Conservation (phyloP, 2,329 filamentous ascomycete species). For the Ophiocordyceps australis region DNA sequence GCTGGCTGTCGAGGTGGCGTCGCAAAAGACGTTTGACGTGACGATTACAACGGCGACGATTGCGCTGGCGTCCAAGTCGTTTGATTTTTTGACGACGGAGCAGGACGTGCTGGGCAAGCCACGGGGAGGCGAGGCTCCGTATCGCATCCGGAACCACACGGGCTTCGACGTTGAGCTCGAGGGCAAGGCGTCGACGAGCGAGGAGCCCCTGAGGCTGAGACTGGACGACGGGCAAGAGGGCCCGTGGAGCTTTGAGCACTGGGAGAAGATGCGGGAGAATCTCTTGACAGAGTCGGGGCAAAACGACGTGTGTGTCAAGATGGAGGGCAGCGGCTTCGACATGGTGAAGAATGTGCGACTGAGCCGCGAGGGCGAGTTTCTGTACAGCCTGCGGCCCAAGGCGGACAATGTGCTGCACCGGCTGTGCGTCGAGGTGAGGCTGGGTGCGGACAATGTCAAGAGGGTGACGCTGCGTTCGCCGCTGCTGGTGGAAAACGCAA, state of each 20-base stretch:
- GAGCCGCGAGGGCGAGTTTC: slow-evolving; percentile 81
- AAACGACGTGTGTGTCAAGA: slow-evolving; percentile 60
- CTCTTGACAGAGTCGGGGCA: slow-evolving; percentile 68
- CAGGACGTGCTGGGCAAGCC: slow-evolving; percentile 81
- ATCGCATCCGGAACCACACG: slow-evolving; percentile 86
- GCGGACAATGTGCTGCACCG: slow-evolving; percentile 74
- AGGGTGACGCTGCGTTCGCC: slow-evolving; percentile 92
- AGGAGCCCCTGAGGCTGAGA: slow-evolving; percentile 54
- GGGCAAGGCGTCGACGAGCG: slow-evolving; percentile 48
- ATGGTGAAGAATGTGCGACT: slow-evolving; percentile 73
- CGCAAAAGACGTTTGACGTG: slow-evolving; percentile 78
- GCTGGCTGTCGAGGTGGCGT: slow-evolving; percentile 70
- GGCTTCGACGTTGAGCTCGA: slow-evolving; percentile 80
- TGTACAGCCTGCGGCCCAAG: slow-evolving; percentile 80
- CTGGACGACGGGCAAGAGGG: slow-evolving; percentile 78
- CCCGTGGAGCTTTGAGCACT: slow-evolving; percentile 94
- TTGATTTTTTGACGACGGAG: slow-evolving; percentile 77
- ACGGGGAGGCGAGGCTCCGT: slow-evolving; percentile 77
- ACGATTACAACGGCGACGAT: slow-evolving; percentile 90
- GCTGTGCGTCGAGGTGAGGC: slow-evolving; percentile 75
- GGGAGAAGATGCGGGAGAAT: slow-evolving; percentile 89
- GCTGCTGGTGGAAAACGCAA: slow-evolving; percentile 84
- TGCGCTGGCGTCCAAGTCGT: slow-evolving; percentile 80
- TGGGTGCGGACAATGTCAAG: slow-evolving; percentile 93
- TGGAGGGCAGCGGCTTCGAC: slow-evolving; percentile 92